phyloP scores from a whole-genome alignment of 257 asterid species.

The Solanum clarkiae region DNA sequence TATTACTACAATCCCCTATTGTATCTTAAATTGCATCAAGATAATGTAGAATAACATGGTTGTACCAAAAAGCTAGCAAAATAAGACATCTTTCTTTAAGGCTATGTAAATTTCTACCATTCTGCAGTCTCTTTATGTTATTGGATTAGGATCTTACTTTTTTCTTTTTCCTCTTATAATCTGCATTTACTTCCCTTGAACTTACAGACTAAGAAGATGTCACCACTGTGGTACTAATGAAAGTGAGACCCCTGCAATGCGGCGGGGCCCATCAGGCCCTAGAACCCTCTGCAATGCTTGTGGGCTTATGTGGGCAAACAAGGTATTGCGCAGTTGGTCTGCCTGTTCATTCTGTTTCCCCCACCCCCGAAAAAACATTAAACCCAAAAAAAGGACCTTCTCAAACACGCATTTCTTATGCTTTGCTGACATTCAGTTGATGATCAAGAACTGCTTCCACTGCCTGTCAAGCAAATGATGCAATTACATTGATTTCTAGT shows the following conservation, averaged over 20 bases:
- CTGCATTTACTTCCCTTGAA: neutral
- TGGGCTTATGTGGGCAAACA: conserved; percentile 51
- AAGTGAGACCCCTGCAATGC: conserved; percentile 40
- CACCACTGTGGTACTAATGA: conserved; percentile 38
- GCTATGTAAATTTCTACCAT: neutral
- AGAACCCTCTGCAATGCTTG: conserved; percentile 47
- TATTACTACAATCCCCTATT: neutral
- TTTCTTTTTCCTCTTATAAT: conserved; percentile 1
- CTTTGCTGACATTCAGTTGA: neutral
- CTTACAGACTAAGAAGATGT: conserved; percentile 10
- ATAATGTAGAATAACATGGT: neutral
- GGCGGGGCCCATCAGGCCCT: conserved; percentile 41
- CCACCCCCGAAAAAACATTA: neutral
- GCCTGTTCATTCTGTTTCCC: neutral
- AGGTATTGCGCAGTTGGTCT: conserved; percentile 13
- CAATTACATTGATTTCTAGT: neutral
- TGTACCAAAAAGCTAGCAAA: neutral
- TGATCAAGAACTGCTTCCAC: neutral
- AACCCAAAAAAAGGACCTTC: neutral
- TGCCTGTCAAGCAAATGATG: neutral
- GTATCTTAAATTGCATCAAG: neutral
- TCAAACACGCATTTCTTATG: neutral
- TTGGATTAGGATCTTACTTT: neutral
- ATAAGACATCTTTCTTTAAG: neutral
- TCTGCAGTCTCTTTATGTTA: neutral